Evolutionary conservation across 179 eudicot species (phyloP).

Genomic region (Nepenthes alata): DNA sequence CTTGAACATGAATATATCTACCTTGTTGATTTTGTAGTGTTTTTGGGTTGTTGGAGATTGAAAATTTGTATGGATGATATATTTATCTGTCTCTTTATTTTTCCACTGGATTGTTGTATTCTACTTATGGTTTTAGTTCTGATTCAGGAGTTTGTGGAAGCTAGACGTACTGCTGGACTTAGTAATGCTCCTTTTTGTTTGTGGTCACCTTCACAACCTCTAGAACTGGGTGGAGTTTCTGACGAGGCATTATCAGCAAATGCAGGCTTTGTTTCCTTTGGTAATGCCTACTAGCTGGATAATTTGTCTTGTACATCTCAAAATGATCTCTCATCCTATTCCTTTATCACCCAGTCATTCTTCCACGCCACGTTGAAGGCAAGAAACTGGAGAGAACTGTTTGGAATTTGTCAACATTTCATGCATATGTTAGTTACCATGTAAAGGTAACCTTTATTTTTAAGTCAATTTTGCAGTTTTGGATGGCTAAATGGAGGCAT

Average conservation of each 20-base stretch:
- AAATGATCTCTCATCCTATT: constrained; percentile 8
- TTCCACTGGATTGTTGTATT: constrained; percentile 1
- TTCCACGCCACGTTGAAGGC: constrained; percentile 89
- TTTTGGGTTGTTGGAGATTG: no score
- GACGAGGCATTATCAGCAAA: constrained; percentile 62
- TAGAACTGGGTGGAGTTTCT: constrained; percentile 58
- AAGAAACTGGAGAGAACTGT: constrained; percentile 84
- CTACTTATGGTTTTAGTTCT: constrained; percentile 1
- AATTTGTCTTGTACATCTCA: constrained; percentile 1
- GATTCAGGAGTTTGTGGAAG: constrained; percentile 84
- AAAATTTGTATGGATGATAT: no score
- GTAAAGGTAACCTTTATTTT: constrained; percentile 48
- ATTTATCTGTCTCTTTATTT: constrained; percentile 1
- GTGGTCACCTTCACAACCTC: constrained; percentile 84
- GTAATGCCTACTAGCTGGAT: constrained; percentile 19
- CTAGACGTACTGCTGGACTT: constrained; percentile 76
- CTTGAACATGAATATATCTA: no score
- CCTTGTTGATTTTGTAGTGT: no score
- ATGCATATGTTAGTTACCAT: constrained; percentile 91
- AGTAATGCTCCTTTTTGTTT: constrained; percentile 74
- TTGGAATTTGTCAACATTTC: constrained; percentile 86
- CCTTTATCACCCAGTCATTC: constrained; percentile 44
- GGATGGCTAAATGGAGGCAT: no score
- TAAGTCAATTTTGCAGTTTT: neutral
- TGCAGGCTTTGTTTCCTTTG: constrained; percentile 93